Base-by-base conservation (phyloP, 352 stramenopile genomes). In the Elongisporangium senticosum region DNA sequence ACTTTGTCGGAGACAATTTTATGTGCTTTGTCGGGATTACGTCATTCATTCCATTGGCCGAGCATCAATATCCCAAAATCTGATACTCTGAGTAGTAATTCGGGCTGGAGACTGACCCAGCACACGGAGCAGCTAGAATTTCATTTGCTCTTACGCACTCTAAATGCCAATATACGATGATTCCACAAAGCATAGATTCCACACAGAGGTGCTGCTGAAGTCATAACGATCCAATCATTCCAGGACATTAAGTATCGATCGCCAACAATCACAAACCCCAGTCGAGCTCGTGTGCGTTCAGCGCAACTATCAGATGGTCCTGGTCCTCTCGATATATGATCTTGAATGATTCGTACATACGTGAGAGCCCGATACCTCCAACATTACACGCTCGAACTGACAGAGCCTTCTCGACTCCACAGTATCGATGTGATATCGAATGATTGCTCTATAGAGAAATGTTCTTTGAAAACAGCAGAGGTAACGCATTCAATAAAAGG, bases 211-310 rank as follows among this genome's bases (percentile, higher is more conserved):
- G 51, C 49, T 5, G 63, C 65, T 4, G 61, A 63, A 51, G 63
- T 62, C 8, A 78, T 65, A 3, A 72, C 54, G 26, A 65, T 62
- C 62, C 68, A 79, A 5, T 69, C 62, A 17, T 71, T 52, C 20
- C 72, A 64, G 6, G 62, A 58, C 14, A 75, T 24, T 40, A 77
- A 53, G 50, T 67, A 69, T 8, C 51, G 33, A 19, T 51, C 64
- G n/a, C 61, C 66, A 26, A 73, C 65, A 51, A 75, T 63, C 17
- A 75, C 60, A 26, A 75, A 77, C 14, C 69, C 66, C n/a, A 79
- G 51, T 8, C 65, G 57, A 79, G 56, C 47, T 79, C 71, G 52
- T 76, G 74, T 53, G 65, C 63, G 22, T 69, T 69, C 2, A 75
- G 23, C 6, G 57, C 54, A 11, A 65, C 17, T 48, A 71, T 74